Base-by-base conservation (phyloP, 805 yeast species). In the Myxozyma lipomycoides region DNA sequence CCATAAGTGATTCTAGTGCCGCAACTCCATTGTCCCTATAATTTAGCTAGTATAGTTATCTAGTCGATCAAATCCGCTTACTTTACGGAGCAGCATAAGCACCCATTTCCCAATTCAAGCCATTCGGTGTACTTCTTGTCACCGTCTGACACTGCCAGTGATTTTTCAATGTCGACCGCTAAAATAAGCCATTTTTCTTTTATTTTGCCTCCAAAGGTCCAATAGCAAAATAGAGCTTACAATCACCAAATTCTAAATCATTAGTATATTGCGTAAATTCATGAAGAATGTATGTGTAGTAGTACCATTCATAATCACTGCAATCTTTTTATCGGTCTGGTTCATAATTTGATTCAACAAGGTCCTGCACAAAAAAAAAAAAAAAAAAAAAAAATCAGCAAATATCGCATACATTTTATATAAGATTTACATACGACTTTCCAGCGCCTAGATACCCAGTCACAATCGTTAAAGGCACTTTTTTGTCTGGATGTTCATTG, bases 401-500 rank as follows among this genome's bases (percentile, higher is more conserved):
- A 25, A 12, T n/a, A n/a, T n/a, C n/a, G n/a, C n/a, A n/a, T n/a
- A n/a, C n/a, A n/a, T n/a, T n/a, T n/a, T n/a, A n/a, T n/a, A n/a
- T n/a, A n/a, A n/a, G n/a, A n/a, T n/a, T n/a, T n/a, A 30, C 49
- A 26, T 23, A 60, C 60, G 93, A 84, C 63, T 93, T 93, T 1
- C 98, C 98, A 10, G 95, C 84, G 0, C 98, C 98, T 36, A 93
- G 70, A 64, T 90, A 93, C 1, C 98, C 98, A 0, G 98, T 91
- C 35, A 93, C 81, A 15, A 93, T 87, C 0, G 97, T 88, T 17
- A 93, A 81, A 1, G 98, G 98, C 3, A 90, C 90, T 64, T 80
- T 82, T 24, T 65, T 64, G 2, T 52, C 40, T 30, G 12, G 7
- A 10, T 44, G 10, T 18, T 43, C 40, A 12, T 19, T 18, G 24